A percentile compares a stretch with the other conserved stretches of the same genome.
Conservation (phyloP, 805 yeast species). For the Wickerhamiella dianesei region DNA sequence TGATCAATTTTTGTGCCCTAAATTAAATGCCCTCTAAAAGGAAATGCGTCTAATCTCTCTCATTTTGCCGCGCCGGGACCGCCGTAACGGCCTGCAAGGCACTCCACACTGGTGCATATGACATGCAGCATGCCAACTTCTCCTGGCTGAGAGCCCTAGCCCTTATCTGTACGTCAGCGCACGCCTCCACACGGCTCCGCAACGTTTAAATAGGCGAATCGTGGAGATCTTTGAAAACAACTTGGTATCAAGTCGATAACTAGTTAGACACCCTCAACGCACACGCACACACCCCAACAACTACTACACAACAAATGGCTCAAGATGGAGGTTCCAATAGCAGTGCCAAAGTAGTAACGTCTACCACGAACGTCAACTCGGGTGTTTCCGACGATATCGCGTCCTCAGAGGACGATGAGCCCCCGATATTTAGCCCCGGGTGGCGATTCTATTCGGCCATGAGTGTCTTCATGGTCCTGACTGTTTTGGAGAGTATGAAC, state of each 20-base stretch:
- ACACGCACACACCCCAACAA: too few relatives aligned
- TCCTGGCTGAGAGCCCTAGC: too few relatives aligned
- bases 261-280: too few relatives aligned
- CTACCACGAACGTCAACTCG: neutral
- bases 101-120: too few relatives aligned
- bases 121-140: too few relatives aligned
- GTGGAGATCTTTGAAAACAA: neutral
- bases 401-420: conserved; percentile 9
- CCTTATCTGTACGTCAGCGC: neutral
- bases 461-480: conserved; percentile 7
- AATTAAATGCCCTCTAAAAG: too few relatives aligned
- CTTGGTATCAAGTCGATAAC: too few relatives aligned
- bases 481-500: conserved; percentile 9
- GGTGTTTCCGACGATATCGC: neutral
- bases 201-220: too few relatives aligned
- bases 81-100: too few relatives aligned
- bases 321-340: conserved; percentile 9
- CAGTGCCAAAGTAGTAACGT: neutral
- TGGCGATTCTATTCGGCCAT: conserved; percentile 7
- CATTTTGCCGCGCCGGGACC: too few relatives aligned
- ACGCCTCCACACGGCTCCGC: neutral
- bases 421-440: conserved; percentile 9
- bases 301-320: conserved; percentile 5
- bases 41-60: too few relatives aligned
- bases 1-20: too few relatives aligned